Conservation (phyloP, 331 rosid species). For the Ulmus americana region DNA sequence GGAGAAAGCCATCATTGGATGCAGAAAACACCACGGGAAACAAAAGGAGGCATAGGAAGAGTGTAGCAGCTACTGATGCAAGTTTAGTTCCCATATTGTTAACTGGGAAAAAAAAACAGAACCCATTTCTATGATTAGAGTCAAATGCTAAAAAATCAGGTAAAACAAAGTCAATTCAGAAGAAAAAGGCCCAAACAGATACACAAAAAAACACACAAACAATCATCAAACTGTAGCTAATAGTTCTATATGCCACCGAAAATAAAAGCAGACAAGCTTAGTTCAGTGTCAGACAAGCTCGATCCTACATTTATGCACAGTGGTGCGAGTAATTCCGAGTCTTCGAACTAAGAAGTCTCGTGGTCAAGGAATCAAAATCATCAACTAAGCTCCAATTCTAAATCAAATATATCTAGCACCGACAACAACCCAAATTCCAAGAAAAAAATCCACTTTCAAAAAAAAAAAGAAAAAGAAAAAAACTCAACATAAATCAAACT, state of each 20-base stretch:
- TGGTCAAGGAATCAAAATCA: background rate
- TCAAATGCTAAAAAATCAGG: background rate
- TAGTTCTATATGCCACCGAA: background rate
- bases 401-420: background rate
- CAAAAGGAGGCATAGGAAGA: slow-evolving; percentile 40
- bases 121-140: background rate
- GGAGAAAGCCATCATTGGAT: slow-evolving; percentile 39
- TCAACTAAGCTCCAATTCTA: background rate
- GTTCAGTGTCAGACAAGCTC: background rate
- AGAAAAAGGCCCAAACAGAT: background rate
- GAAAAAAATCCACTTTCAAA: background rate
- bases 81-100: slow-evolving; percentile 36
- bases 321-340: background rate
- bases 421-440: background rate
- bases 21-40: slow-evolving; percentile 41
- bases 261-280: background rate
- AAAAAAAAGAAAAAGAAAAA: too few relatives aligned
- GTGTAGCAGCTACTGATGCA: slow-evolving; percentile 16
- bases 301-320: background rate
- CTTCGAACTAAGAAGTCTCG: background rate
- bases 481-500: background rate
- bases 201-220: background rate
- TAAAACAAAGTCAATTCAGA: background rate
- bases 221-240: background rate
- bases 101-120: slow-evolving; percentile 22